Evolutionary conservation across 345 rosid genomes (phyloP), one percentile per base, ranked within the genome.

Genomic region (Eucalyptus polyanthemos): DNA sequence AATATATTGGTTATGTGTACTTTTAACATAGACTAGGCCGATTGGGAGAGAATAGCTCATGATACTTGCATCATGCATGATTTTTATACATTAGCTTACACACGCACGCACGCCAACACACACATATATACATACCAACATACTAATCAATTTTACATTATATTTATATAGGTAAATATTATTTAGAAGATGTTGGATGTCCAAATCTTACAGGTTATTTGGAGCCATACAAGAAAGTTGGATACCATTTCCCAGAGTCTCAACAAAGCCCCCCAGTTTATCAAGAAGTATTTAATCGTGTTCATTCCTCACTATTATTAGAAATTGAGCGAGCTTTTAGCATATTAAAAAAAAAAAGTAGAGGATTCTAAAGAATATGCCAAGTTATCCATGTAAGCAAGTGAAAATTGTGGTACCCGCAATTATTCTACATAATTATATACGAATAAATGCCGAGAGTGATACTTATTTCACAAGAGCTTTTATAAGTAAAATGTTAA

Each of bases 51-150:
- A 50, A 50, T 50, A 50, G 6, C 51, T 14, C 51, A 50, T 50
- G 51, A 50, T 50, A 50, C 51, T 50, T 50, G 51, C 80, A 67
- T 67, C 22, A 16, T 31, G 9, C 37, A 31, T 34, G 12, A 69
- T 69, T 69, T 69, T 69, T 3, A 69, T 14, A 31, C 40, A 31
- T n/a, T 15, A 67, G 34, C 58, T 53, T 65, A n/a, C 3, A 7
- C 5, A n/a, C 4, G 3, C 16, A 14, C 2, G 0, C 1, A 1
- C 5, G 3, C 37, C 17, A 2, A 65, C 34, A 67, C 17, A 67
- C 10, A 65, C 8, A 29, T 67, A n/a, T 17, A 16, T 16, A 67
- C 42, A 16, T 67, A 67, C 11, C 3, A 17, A 31, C 19, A 16
- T 15, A 8, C 37, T 16, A 6, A 34, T 17, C 44, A 9, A 69